Evolutionary conservation across 2,329 filamentous ascomycete species (phyloP), one percentile per base, ranked within the genome.

Genomic region (Colletotrichum sojae): DNA sequence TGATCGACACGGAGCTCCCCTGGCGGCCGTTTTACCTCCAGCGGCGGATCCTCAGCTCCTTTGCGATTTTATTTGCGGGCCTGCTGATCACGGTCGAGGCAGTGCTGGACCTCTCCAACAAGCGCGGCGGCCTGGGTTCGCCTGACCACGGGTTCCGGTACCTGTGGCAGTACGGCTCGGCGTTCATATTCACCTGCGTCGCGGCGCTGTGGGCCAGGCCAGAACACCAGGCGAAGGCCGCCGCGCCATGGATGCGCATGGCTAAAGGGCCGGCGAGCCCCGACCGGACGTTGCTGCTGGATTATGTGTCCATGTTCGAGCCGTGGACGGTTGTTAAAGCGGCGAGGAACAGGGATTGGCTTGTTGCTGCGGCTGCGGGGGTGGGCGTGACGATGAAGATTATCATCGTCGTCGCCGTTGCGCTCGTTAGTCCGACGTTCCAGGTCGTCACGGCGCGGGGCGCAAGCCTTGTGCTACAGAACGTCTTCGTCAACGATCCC

Each of bases 191-290:
- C 53, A 76, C 76, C 4, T 58, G 80, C 0, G 69, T 80, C 16
- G 77, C 78, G 5, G 76, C 75, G 13, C 43, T 77, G 9, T 83
- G 81, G 80, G 71, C 71, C 10, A 75, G 81, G 16, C 79, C 80
- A 10, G 81, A 83, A 55, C 80, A 78, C 61, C 81, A 83, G 66
- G 74, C 78, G n/a, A 79, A 79, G 48, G 71, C 74, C 10, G 72
- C 75, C 1, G 80, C 81, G 40, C 81, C 81, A 1, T 83, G 81
- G 81, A 68, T 77, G 3, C 77, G 77, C 2, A 72, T 83, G 70
- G 71, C 76, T 6, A 74, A 75, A 18, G 76, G 72, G 2, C 73
- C 79, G 10, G 71, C 72, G 6, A 71, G 74, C 27, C 75, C 75
- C 13, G 75, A 79, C 52, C 73, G 74, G 61, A 79, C 78, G 16